Evolutionary conservation across 139 green algal genomes (phyloP).

Genomic region (Ettlia oleoabundans): DNA sequence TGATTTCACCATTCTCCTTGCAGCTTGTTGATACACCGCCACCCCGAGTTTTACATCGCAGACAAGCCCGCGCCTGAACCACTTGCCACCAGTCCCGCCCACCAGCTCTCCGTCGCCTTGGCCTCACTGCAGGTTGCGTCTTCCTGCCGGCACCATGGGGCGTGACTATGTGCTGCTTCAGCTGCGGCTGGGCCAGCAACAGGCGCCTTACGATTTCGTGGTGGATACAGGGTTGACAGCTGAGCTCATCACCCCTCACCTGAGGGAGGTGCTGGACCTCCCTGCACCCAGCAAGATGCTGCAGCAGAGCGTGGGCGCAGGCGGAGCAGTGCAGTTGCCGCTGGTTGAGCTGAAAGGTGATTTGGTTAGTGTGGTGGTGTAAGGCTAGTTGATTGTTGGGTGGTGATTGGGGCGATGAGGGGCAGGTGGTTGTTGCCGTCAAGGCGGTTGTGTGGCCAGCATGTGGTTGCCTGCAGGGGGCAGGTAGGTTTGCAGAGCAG

Average conservation of each 20-base stretch:
- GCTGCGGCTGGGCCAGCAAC: slow-evolving; percentile 12
- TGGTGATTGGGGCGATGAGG: background rate
- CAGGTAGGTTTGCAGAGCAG: too few species aligned
- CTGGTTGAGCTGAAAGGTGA: slow-evolving; percentile 19
- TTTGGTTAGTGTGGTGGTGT: too few species aligned
- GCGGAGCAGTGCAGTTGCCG: background rate
- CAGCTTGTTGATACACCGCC: too few species aligned
- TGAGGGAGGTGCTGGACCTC: slow-evolving; percentile 25
- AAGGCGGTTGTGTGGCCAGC: too few species aligned
- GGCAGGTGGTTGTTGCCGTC: too few species aligned
- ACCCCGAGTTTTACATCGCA: too few species aligned
- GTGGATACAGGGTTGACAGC: slow-evolving; percentile 29
- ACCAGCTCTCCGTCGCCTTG: background rate
- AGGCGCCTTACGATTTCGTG: slow-evolving; percentile 29
- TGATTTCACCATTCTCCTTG: too few species aligned
- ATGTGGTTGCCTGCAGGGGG: too few species aligned
- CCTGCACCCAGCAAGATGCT: background rate
- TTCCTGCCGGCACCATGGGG: slow-evolving; percentile 22
- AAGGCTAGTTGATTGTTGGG: background rate
- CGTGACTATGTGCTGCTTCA: slow-evolving; percentile 40
- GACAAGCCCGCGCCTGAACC: background rate
- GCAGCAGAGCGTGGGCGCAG: slow-evolving; percentile 9
- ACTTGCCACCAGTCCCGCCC: background rate
- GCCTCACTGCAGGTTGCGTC: slow-evolving; percentile 10
- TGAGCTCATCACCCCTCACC: slow-evolving; percentile 34